Evolutionary conservation across 2,329 filamentous ascomycete species (phyloP).

Genomic region (Ophiostoma ulmi): DNA sequence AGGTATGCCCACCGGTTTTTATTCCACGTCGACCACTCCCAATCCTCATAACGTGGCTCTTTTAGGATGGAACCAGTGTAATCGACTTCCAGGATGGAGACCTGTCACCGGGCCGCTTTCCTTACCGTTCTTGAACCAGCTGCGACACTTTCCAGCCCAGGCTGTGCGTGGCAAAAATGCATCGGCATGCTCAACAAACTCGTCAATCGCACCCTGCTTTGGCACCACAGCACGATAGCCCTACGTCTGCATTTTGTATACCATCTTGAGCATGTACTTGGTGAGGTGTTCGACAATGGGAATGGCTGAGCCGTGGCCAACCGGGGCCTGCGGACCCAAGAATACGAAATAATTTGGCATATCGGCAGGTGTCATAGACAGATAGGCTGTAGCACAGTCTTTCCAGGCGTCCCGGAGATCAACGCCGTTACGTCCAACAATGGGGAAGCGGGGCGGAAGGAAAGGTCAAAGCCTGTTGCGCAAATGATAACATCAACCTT

Average conservation of each 20-base stretch:
- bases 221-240: conserved; percentile 30
- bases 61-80: conserved; percentile 27
- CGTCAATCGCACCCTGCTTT: conserved; percentile 26
- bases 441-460: conserved; percentile 35
- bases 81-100: conserved; percentile 27
- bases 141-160: conserved; percentile 32
- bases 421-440: conserved; percentile 24
- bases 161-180: conserved; percentile 34
- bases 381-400: conserved; percentile 22
- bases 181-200: conserved; percentile 31
- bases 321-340: conserved; percentile 28
- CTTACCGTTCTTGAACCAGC: conserved; percentile 32
- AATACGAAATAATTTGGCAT: conserved; percentile 29
- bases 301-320: conserved; percentile 27
- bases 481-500: conserved; percentile 32
- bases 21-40: conserved; percentile 42
- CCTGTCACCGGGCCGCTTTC: conserved; percentile 22
- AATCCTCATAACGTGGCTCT: conserved; percentile 27
- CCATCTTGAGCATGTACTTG: conserved; percentile 32
- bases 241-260: conserved; percentile 32
- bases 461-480: conserved; percentile 38
- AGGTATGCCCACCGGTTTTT: conserved; percentile 41
- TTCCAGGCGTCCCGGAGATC: conserved; percentile 28
- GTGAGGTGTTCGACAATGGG: conserved; percentile 33
- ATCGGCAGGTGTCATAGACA: conserved; percentile 23